Evolutionary conservation across 1,139 yeast species (phyloP), one percentile per base, ranked within the genome.

Genomic region (Yamadazyma atlantica): DNA sequence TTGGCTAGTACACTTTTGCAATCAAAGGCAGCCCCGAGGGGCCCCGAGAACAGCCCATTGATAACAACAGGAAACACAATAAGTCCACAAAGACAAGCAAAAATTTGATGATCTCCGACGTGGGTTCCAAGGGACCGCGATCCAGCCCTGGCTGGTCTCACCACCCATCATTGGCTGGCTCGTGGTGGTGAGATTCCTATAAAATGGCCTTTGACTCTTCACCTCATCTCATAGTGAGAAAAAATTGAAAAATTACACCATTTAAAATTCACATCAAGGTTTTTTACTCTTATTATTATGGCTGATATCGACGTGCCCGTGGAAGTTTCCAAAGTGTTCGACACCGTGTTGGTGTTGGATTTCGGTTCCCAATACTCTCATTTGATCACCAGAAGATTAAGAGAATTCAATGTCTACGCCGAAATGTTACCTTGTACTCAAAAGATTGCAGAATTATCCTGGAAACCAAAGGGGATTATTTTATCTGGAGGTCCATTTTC

Each of bases 361-460:
- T 92, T 92, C 62, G 99, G 98, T 48, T 92, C 98, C 44, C 99
- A 92, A 71, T 92, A 92, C 73, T 87, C 96, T 44, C 99, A 92
- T 62, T 73, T 92, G 62, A 89, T 92, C 65, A 92, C 97, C 46
- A 85, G 99, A 71, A 86, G 98, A 69, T 77, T 92, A 57, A 87
- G 99, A 77, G 99, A 92, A 66, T 88, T 90, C 75, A 88, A 92
- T 64, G 92, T 92, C 51, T 92, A 94, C 67, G 97, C 98, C 50
- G 99, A 94, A 72, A 92, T 92, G 98, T 78, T 92, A 49, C 98
- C 99, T 51, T 92, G 98, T 69, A 92, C 98, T 41, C 97, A 92
- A 69, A 92, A 90, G 73, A 90, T 92, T 59, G 61, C 84, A 39
- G 97, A 92, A 53, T 78, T 94, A 57, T 69, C 82, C 44, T 92